Evolutionary conservation across 495 filamentous ascomycete genomes (phyloP).

Genomic region (Lichenothelia convexa): DNA sequence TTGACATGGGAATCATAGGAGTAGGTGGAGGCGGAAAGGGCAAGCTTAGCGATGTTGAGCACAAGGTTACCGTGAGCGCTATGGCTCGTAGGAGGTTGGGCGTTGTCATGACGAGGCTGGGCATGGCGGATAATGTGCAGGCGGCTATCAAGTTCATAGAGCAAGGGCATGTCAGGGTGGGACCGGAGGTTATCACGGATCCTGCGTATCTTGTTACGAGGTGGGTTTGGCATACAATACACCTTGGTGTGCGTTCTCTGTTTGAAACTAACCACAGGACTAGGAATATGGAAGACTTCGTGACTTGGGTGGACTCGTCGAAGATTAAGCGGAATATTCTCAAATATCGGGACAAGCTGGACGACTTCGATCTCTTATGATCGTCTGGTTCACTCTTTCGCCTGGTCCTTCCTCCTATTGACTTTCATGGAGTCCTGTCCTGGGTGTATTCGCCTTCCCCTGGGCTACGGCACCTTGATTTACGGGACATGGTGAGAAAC

Average conservation of each 20-base stretch:
- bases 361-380: conserved; percentile 92
- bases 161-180: conserved; percentile 88
- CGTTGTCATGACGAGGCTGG: conserved; percentile 70
- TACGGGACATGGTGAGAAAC: too few species aligned
- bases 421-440: too few species aligned
- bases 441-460: too few species aligned
- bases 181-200: conserved; percentile 78
- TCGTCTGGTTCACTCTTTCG: too few species aligned
- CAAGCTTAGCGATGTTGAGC: conserved; percentile 69
- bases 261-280: background rate
- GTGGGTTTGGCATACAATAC: conserved; percentile 13
- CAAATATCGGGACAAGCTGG: conserved; percentile 83
- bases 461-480: too few species aligned
- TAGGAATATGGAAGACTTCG: conserved; percentile 83
- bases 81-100: conserved; percentile 65
- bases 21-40: conserved; percentile 24
- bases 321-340: conserved; percentile 94
- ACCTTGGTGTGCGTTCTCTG: background rate
- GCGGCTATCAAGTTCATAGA: conserved; percentile 74
- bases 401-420: too few species aligned
- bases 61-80: conserved; percentile 66
- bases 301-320: conserved; percentile 89
- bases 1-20: conserved; percentile 68
- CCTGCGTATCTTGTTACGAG: conserved; percentile 58
- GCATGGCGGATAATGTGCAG: conserved; percentile 79